These are phyloP conservation scores for Persicaria tinctoria DNA, from an alignment of 148 eudicot species.

Conservation along the genomic window DNA sequence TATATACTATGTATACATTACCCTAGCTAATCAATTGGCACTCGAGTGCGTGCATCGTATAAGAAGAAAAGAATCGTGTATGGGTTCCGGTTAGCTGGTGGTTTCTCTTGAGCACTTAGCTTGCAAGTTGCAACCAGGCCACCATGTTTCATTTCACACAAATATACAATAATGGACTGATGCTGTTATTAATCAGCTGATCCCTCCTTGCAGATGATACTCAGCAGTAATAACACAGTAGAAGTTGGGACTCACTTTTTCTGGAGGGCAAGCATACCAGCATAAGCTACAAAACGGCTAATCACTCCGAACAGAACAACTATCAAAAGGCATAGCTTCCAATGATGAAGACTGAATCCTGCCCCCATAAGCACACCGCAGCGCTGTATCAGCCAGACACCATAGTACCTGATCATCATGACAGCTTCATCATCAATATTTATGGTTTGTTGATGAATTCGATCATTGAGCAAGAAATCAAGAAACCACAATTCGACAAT, in stretches of 20 bases:
- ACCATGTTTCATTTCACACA: neutral
- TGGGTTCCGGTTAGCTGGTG: neutral
- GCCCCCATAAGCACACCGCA: slow-evolving; percentile 11
- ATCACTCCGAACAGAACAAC: slow-evolving; percentile 4
- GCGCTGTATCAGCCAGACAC: slow-evolving; percentile 15
- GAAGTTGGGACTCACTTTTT: neutral
- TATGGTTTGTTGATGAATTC: no score
- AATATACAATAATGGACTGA: neutral
- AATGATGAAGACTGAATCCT: slow-evolving; percentile 12
- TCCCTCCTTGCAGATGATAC: neutral
- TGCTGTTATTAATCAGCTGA: neutral
- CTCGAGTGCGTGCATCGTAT: neutral
- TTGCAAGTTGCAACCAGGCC: no score
- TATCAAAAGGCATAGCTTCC: slow-evolving; percentile 7
- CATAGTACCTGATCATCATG: slow-evolving; percentile 9
- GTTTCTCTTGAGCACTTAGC: neutral
- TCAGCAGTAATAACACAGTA: neutral
- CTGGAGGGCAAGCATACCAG: slow-evolving; percentile 13
- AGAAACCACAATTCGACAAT: no score
- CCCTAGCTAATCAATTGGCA: no score
- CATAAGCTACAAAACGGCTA: slow-evolving; percentile 5
- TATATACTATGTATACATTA: no score
- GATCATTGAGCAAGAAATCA: no score
- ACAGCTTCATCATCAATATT: neutral
- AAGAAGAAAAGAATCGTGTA: neutral